These are phyloP conservation scores for Brasilioporus rufonigricans DNA, from an alignment of 768 basidiomycete genomes.

Conservation along the genomic window DNA sequence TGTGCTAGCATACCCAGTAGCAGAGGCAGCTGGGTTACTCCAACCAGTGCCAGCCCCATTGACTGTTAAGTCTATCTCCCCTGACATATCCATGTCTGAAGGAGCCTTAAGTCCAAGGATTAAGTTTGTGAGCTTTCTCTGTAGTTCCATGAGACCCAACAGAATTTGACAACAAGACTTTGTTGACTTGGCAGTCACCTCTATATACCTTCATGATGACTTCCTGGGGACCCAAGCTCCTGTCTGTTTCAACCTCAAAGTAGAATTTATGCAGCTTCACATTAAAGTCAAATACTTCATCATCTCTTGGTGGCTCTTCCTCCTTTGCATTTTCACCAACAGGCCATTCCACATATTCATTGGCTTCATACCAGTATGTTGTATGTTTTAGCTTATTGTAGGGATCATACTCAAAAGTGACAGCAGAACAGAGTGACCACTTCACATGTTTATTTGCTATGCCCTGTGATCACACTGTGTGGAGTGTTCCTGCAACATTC, in stretches of 20 bases:
- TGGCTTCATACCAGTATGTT: constrained; percentile 88
- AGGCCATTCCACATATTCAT: constrained; percentile 87
- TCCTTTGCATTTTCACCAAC: constrained; percentile 81
- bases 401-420: constrained; percentile 97
- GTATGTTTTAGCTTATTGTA: constrained; percentile 97
- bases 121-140: constrained; percentile 77
- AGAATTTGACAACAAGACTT: neutral
- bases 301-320: constrained; percentile 77
- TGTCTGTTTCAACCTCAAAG: constrained; percentile 92
- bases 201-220: constrained; percentile 77
- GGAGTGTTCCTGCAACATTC: neutral
- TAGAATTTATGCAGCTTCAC: constrained; percentile 91
- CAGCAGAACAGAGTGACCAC: constrained; percentile 95
- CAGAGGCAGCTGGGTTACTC: constrained; percentile 31
- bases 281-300: constrained; percentile 82
- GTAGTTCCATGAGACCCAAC: constrained; percentile 75
- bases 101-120: constrained; percentile 70
- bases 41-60: constrained; percentile 26
- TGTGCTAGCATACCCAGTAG: constrained; percentile 32
- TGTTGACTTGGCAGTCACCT: neutral
- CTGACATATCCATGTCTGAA: constrained; percentile 53
- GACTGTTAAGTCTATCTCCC: constrained; percentile 35
- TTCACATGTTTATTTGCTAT: constrained; percentile 98
- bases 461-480: constrained; percentile 51
- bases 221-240: constrained; percentile 84